These are phyloP conservation scores for Crithidia thermophila DNA, from an alignment of 208 protist genomes.

Conservation along the genomic window DNA sequence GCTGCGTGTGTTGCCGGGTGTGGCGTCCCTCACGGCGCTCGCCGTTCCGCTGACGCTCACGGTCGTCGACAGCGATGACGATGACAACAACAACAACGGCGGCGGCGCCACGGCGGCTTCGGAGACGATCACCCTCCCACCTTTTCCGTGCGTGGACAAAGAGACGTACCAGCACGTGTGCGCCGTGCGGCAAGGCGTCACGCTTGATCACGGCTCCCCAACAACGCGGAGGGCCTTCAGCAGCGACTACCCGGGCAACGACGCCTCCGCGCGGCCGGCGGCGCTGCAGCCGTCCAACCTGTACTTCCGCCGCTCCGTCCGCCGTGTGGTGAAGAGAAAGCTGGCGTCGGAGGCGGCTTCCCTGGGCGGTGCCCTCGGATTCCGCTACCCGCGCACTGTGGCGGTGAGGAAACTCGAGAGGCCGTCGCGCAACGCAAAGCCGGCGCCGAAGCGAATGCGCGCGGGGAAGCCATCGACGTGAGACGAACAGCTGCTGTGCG, in stretches of 20 bases:
- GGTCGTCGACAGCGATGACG: not conserved
- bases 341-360: conserved; percentile 21
- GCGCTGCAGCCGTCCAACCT: conserved; percentile 18
- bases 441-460: not conserved
- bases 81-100: not conserved
- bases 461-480: no score
- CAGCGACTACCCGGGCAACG: not conserved
- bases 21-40: conserved; percentile 16
- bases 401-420: conserved; percentile 8
- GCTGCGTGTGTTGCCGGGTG: conserved; percentile 25
- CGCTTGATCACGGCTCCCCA: conserved; percentile 13
- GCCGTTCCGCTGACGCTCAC: conserved; percentile 15
- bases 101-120: not conserved
- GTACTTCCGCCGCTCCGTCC: conserved; percentile 29
- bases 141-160: conserved; percentile 19
- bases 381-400: conserved; percentile 15
- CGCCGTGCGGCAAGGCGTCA: conserved; percentile 25
- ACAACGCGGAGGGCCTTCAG: not conserved
- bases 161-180: conserved; percentile 28
- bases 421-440: not conserved
- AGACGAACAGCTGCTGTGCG: no score
- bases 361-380: conserved; percentile 20
- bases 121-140: conserved; percentile 15
- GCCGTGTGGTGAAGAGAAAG: conserved; percentile 12
- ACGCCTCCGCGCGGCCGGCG: not conserved